Conservation (phyloP, 2,329 filamentous ascomycete species). For the Cladosporium sp. region DNA sequence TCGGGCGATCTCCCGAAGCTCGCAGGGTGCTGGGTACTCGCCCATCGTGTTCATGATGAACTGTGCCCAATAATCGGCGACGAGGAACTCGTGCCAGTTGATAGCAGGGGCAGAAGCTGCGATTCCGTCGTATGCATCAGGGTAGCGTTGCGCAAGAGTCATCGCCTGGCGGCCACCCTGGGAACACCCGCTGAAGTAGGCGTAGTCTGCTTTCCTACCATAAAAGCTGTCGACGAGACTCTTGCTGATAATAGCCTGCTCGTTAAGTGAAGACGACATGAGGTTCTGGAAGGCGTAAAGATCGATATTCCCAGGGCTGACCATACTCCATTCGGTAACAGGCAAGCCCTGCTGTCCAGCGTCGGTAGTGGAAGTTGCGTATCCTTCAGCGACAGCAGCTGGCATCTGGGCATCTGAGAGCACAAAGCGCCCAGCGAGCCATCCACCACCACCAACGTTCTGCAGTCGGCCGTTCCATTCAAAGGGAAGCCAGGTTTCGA, state of each 20-base stretch:
- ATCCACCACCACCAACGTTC: conserved; percentile 43
- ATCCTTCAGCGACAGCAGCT: conserved; percentile 30
- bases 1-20: conserved; percentile 34
- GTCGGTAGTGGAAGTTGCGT: conserved; percentile 32
- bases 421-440: conserved; percentile 25
- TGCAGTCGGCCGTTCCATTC: conserved; percentile 40
- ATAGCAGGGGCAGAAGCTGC: conserved; percentile 40
- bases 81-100: conserved; percentile 31
- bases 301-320: conserved; percentile 36
- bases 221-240: conserved; percentile 35
- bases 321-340: conserved; percentile 16
- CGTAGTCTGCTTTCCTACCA: conserved; percentile 32
- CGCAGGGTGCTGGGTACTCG: conserved; percentile 29
- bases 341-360: conserved; percentile 24
- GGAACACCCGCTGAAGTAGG: conserved; percentile 41
- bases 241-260: conserved; percentile 37
- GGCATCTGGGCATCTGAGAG: conserved; percentile 1
- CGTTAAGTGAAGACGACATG: conserved; percentile 33
- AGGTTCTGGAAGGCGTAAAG: conserved; percentile 32
- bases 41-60: conserved; percentile 27
- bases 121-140: conserved; percentile 41
- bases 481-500: conserved; percentile 37
- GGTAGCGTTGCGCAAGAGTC: conserved; percentile 40
- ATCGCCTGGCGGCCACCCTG: conserved; percentile 40
- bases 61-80: conserved; percentile 29